Evolutionary conservation across 2,329 filamentous ascomycete species (phyloP).

Genomic region (Fusarium sp.): DNA sequence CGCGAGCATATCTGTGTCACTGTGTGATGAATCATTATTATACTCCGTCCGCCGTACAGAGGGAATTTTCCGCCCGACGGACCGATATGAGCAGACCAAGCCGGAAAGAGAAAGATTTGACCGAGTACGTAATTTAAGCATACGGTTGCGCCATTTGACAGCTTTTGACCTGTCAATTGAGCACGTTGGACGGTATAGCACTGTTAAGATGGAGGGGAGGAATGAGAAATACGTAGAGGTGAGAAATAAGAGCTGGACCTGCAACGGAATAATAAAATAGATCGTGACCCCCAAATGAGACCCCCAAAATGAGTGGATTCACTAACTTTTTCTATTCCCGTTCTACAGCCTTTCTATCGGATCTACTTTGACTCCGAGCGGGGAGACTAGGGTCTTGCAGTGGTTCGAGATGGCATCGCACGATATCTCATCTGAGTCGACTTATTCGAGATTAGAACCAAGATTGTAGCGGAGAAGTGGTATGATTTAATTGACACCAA

Average conservation of each 20-base stretch:
- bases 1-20: constrained; percentile 2
- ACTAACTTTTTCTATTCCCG: constrained; percentile 14
- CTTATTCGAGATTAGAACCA: not conserved
- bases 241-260: not conserved
- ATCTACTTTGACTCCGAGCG: constrained; percentile 18
- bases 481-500: not conserved
- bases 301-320: constrained; percentile 29
- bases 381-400: not conserved
- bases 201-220: not conserved
- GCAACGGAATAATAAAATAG: not conserved
- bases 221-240: not conserved
- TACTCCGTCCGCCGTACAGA: not conserved
- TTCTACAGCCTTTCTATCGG: constrained; percentile 21
- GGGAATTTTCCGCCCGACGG: constrained; percentile 10
- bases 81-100: constrained; percentile 9
- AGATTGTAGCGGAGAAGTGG: constrained; percentile 15
- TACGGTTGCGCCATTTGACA: constrained; percentile 35
- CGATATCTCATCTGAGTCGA: constrained; percentile 17
- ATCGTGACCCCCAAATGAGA: constrained; percentile 7
- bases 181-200: not conserved
- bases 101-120: constrained; percentile 10
- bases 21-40: constrained; percentile 39
- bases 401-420: constrained; percentile 25
- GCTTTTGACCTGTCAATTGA: constrained; percentile 7
- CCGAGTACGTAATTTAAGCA: constrained; percentile 36